phyloP scores from a whole-genome alignment of 2,329 filamentous ascomycete species.

The Aspergillus oerlinghausenensis region DNA sequence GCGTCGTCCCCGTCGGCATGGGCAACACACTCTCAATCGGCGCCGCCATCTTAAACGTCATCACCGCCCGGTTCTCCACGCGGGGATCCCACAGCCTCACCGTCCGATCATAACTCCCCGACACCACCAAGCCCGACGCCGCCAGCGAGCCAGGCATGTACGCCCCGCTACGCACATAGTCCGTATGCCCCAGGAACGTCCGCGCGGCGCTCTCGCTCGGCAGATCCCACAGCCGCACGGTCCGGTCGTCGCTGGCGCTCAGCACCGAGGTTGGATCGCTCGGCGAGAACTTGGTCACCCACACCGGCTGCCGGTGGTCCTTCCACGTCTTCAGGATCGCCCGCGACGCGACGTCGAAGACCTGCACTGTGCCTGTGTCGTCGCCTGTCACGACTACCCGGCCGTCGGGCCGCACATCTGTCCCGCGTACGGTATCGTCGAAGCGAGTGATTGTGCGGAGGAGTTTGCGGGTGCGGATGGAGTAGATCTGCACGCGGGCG shows the following conservation, averaged over 20 bases:
- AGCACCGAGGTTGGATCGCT: conserved; percentile 80
- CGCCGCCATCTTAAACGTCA: conserved; percentile 92
- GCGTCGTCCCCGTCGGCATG: conserved; percentile 77
- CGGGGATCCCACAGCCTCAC: conserved; percentile 92
- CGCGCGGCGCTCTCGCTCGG: conserved; percentile 70
- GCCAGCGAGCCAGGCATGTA: conserved; percentile 70
- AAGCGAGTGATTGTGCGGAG: conserved; percentile 94
- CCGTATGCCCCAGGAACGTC: conserved; percentile 79
- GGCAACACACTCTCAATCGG: conserved; percentile 85
- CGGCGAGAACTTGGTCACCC: conserved; percentile 88
- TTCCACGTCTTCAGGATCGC: conserved; percentile 95
- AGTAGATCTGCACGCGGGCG: conserved; percentile 89
- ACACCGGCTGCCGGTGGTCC: conserved; percentile 89
- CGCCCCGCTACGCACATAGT: conserved; percentile 83
- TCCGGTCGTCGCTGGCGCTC: conserved; percentile 87
- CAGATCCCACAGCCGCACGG: conserved; percentile 90
- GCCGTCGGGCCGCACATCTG: conserved; percentile 82
- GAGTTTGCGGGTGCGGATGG: conserved; percentile 82
- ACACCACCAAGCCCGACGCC: conserved; percentile 68
- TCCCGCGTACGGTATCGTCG: conserved; percentile 83
- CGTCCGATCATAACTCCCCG: conserved; percentile 90
- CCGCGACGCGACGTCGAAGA: conserved; percentile 85
- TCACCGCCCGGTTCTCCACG: conserved; percentile 63
- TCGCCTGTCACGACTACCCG: conserved; percentile 87
- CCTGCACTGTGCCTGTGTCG: conserved; percentile 86